Evolutionary conservation across 306 rosid species (phyloP).

Genomic region (Pachyrhizus erosus): DNA sequence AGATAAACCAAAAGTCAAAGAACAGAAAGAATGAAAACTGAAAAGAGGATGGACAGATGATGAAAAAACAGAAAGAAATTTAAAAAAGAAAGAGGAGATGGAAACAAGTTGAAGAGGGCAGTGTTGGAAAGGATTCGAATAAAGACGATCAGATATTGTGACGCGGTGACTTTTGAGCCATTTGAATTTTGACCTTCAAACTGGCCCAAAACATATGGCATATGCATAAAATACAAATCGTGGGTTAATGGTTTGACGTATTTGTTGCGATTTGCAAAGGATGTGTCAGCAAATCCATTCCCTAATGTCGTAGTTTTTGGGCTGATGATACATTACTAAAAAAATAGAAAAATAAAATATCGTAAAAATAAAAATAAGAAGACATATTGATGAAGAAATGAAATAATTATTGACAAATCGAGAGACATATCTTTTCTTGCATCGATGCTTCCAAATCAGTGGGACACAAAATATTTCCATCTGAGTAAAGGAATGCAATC

Average conservation of each 20-base stretch:
- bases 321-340: background rate
- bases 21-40: slow-evolving; percentile 3
- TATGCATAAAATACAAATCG: background rate
- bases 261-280: background rate
- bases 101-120: background rate
- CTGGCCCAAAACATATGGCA: background rate
- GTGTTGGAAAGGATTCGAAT: background rate
- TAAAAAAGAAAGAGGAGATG: background rate
- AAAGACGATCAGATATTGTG: background rate
- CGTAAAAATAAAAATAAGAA: background rate
- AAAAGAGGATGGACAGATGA: background rate
- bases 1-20: background rate
- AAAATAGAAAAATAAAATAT: background rate
- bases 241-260: background rate
- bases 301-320: background rate
- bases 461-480: slow-evolving; percentile 36
- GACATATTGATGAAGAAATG: slow-evolving; percentile 23
- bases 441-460: slow-evolving; percentile 39
- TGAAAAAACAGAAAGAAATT: background rate
- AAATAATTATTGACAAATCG: slow-evolving; percentile 2
- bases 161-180: background rate
- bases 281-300: background rate
- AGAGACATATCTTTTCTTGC: slow-evolving; percentile 42
- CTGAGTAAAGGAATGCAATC: slow-evolving; percentile 33
- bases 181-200: background rate